Evolutionary conservation across 257 asterid species (phyloP), one percentile per base, ranked within the genome.

Genomic region (Nicotiana noctiflora): DNA sequence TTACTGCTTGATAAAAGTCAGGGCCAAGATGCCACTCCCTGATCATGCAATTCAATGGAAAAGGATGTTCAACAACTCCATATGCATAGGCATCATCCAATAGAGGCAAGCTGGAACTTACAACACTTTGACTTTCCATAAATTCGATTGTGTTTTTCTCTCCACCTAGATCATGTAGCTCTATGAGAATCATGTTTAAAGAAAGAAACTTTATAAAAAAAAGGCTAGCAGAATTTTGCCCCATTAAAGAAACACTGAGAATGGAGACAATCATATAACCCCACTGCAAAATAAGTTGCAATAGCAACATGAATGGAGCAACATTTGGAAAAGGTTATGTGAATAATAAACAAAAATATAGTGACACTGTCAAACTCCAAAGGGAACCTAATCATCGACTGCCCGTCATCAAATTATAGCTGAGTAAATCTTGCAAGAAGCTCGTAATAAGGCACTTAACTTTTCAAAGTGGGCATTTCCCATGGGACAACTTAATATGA

Each of bases 51-150:
- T 87, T 94, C 82, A 96, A 82, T 15, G 98, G 99, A 83, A 92
- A 96, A 37, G 98, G 98, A 88, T 96, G 98, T 77, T 94, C 98
- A 55, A 96, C 99, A 78, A 88, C 85, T 76, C 99, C 99, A 86
- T 94, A 96, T 32, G 98, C 93, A 89, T 96, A 96, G 78, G 97
- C 92, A 63, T 94, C 98, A 83, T 96, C 99, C 75, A 96, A 79
- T 55, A 96, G 95, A 68, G 98, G 98, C 81, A 89, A 84, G 66
- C 96, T 87, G 51, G 98, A 87, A 80, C 91, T 86, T 83, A 85
- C 85, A 83, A 85, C 78, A 79, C 82, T 88, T 72, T 94, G 90
- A 75, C 87, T 90, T 90, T 96, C 98, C 98, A 96, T 93, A 84
- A 96, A 96, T 74, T 90, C 96, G 53, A 94, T 88, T 62, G 98